Base-by-base conservation (phyloP, 2,329 filamentous ascomycete genomes). In the Microcyclospora tardicrescens region DNA sequence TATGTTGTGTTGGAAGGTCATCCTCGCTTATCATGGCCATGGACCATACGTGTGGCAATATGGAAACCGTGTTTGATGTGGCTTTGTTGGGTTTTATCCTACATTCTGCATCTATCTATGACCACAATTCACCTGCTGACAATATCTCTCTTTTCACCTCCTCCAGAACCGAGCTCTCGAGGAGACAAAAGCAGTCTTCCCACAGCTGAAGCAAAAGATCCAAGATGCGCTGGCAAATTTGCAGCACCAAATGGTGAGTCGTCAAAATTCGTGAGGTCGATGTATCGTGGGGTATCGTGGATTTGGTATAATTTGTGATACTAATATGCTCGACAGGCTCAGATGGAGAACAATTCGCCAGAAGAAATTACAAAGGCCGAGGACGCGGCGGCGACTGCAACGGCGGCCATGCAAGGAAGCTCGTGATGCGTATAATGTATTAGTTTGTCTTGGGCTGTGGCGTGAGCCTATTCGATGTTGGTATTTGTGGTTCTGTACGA, bases 111-210 rank as follows among this genome's bases (percentile, higher is more conserved):
- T 32, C 30, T n/a, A n/a, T 10, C 4, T 32, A 32, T 32, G 12
- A 15, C 5, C 30, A 6, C 30, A 10, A 10, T 5, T 4, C n/a
- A 35, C 6, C 8, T n/a, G 16, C 24, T 14, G 13, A 27, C 40
- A 36, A 40, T 32, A 10, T 15, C 30, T 43, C 16, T 36, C 40
- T 41, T 36, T 38, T 33, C 13, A 13, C 12, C 15, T n/a, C 16
- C 33, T 24, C 42, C 53, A 94, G 86, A 73, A 75, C 64, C 73
- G 75, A 66, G 87, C 83, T 15, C 67, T 86, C n/a, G 77, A 86
- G 48, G 84, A 98, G 65, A 96, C 91, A 8, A 81, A 81, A 58
- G 81, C 78, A 40, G 76, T 96, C 19, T 81, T 96, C 52, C 79
- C 71, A 2, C 75, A 75, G 2, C 64, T 96, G 48, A 73, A 73